Evolutionary conservation across 2,329 filamentous ascomycete genomes (phyloP), one percentile per base, ranked within the genome.

Genomic region (Paecilomyces fulvus): DNA sequence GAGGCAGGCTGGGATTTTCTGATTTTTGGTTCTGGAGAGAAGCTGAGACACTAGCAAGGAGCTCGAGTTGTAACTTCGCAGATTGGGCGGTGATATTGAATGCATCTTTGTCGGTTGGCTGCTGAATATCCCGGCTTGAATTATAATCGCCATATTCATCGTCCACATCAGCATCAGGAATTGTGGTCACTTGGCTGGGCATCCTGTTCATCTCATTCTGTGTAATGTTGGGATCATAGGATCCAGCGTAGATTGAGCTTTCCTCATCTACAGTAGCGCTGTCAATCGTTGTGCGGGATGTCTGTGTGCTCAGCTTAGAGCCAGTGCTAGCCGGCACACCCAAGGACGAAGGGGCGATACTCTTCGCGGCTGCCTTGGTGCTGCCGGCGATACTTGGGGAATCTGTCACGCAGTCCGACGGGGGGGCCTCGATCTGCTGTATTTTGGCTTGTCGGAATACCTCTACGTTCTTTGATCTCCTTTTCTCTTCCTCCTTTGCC

Each of bases 21-120:
- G 79, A 73, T 55, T 83, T 83, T 72, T 96, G 89, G 1, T 79
- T 75, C 61, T 92, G 83, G 52, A 97, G 77, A 2, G 92, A 92
- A n/a, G 84, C 78, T 56, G 91, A 90, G 25, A 99, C 90, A 63
- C 89, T 87, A 6, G 88, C 85, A 63, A 99, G 83, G 48, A 96
- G 87, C 67, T 97, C 92, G 4, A 99, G 83, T 71, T 99, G 94
- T 30, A 97, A 75, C 69, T 89, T 92, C 10, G 91, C 91, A 12
- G 94, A 97, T 70, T 97, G 92, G 0, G 94, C 94, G 2, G 92
- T 96, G 66, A 99, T 97, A 70, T 92, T 92, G 73, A 97, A 92
- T 1, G 94, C 92, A 70, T 99, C 94, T 68, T 95, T 95, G 67
- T 84, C 92, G 31, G 85, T 84, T 1, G 87, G 83, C 30, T 83